A percentile compares a stretch with the other conserved stretches of the same genome.
phyloP scores from a whole-genome alignment of 176 grass and related monocot genomes.

The Eragrostis nindensis region DNA sequence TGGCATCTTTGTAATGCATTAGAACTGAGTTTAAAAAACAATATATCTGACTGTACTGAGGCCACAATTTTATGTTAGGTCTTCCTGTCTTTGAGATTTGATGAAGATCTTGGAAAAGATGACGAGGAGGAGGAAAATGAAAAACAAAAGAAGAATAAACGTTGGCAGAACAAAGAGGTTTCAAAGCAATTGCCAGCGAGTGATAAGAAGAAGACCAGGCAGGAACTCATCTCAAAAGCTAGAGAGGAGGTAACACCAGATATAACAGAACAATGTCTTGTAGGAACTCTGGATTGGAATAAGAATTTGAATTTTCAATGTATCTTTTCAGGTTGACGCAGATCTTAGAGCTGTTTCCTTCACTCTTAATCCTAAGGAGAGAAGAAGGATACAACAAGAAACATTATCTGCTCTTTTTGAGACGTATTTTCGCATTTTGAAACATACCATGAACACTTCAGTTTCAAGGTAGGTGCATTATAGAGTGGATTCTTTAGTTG shows the following conservation, averaged over 20 bases:
- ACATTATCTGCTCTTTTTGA: constrained; percentile 86
- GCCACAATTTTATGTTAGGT: constrained; percentile 53
- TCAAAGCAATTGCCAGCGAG: constrained; percentile 55
- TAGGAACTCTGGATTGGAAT: constrained; percentile 3
- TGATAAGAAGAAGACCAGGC: constrained; percentile 79
- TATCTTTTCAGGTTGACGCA: constrained; percentile 70
- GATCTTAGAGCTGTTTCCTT: constrained; percentile 93
- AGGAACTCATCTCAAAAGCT: constrained; percentile 73
- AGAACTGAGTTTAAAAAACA: neutral
- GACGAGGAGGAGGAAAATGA: constrained; percentile 51
- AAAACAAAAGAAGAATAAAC: constrained; percentile 73
- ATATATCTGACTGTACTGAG: neutral
- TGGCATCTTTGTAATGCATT: too few species aligned
- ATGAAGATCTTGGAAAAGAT: constrained; percentile 83
- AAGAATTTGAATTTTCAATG: constrained; percentile 5
- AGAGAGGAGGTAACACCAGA: constrained; percentile 75
- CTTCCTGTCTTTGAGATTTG: constrained; percentile 88
- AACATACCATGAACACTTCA: constrained; percentile 61
- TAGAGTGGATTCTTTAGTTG: constrained; percentile 14
- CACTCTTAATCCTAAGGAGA: constrained; percentile 68
- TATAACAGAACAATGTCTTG: constrained; percentile 8
- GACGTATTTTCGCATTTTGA: constrained; percentile 93
- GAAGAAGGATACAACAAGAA: constrained; percentile 81
- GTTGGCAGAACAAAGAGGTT: constrained; percentile 57
- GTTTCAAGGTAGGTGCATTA: constrained; percentile 58